Base-by-base conservation (phyloP, 2,329 filamentous ascomycete genomes). In the Cadophora gregata region DNA sequence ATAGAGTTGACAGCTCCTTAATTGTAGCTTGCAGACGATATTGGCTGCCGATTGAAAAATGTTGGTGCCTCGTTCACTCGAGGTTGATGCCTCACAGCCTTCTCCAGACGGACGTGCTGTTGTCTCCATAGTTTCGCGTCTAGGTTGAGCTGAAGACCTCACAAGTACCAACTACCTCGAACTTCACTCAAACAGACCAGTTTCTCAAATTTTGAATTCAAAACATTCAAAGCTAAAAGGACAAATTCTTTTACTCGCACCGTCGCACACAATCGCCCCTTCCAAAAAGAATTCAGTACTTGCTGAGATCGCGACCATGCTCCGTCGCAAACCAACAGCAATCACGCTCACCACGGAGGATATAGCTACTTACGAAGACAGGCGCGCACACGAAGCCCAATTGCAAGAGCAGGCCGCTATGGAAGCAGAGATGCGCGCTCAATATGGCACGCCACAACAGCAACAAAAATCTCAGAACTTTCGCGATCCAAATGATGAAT, bases 321-420 rank as follows among this genome's bases (percentile, higher is more conserved):
- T 91, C 72, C 87, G 88, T 72, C 86, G 90, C 55, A 85, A 87
- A 19, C 85, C 90, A 12, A 93, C 90, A 56, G 85, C 86, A 16
- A 86, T 93, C 69, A 82, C 84, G 63, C 85, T 93, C 70, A 92
- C 90, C 2, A 82, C 87, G 58, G 88, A 91, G 75, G 90, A 93
- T 77, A 83, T 93, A 47, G 88, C 89, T 47, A 82, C 85, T 63
- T 92, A 91, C 79, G 90, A 93, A 75, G 88, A 90, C 76, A 83
- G 84, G 31, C 85, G 88, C 68, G 81, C 80, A 27, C 78, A 78
- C 62, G 75, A 77, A 70, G 71, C 68, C 8, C 63, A 69, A 0
- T 38, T 65, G 27, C 67, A 68, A 31, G 74, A 76, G 59, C 66
- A 70, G 68, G 67, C 73, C 59, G 62, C 70, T 56, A 64, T 70